Percentiles rank a stretch among this genome's conserved stretches.
phyloP scores from a whole-genome alignment of 345 rosid species.

The Citrus maxima region DNA sequence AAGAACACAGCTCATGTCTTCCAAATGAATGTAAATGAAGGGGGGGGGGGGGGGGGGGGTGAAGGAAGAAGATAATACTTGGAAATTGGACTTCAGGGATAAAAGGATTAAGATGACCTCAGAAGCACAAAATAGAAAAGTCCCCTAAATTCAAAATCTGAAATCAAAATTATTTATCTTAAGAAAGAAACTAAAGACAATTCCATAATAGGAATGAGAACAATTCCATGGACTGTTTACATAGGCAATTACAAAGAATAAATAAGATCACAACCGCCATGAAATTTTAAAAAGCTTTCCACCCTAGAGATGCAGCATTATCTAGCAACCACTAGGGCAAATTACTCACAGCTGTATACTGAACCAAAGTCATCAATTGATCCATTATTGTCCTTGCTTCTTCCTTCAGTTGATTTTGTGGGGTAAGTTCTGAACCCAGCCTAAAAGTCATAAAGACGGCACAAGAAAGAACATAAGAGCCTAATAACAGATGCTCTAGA shows the following conservation, averaged over 20 bases:
- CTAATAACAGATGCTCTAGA: neutral
- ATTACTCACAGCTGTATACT: conserved; percentile 82
- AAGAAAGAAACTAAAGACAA: neutral
- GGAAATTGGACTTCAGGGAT: neutral
- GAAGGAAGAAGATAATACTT: neutral
- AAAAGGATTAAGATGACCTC: neutral
- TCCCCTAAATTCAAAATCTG: neutral
- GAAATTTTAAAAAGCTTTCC: neutral
- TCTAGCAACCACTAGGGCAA: neutral
- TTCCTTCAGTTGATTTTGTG: conserved; percentile 71
- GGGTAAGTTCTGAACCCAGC: conserved; percentile 73
- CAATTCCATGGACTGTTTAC: neutral
- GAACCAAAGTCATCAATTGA: conserved; percentile 75
- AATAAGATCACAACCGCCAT: neutral
- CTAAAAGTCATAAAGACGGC: conserved; percentile 39
- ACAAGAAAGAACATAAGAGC: conserved; percentile 19
- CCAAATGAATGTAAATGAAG: neutral
- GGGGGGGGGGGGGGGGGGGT: too few relatives aligned
- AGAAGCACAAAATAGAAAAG: neutral
- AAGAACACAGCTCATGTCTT: neutral
- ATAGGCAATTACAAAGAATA: neutral
- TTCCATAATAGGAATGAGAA: neutral
- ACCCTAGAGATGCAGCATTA: neutral
- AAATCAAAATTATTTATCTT: neutral
- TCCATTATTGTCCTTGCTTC: conserved; percentile 72